Base-by-base conservation (phyloP, 73 alveolate genomes). In the Tetrahymena borealis region DNA sequence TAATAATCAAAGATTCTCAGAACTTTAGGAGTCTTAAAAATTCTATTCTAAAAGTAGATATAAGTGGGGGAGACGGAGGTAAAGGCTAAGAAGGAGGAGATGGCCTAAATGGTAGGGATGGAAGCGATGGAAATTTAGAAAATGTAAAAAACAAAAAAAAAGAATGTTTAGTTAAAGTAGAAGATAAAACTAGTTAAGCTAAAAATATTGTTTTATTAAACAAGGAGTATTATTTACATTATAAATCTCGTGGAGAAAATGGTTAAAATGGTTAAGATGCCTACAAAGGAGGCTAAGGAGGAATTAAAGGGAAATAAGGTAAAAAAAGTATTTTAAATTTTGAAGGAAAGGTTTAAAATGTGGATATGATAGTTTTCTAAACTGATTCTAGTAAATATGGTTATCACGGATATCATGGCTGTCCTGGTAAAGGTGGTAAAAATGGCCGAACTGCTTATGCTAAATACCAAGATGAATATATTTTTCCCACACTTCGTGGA, bases 11-110 rank as follows among this genome's bases (percentile, higher is more conserved):
- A 24, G 90, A 77, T 24, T 77, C 7, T 10, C 7, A 77, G 24
- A 31, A 77, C 24, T 9, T 39, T 39, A 7, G 7, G 12, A 12
- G 43, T 12, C 12, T 9, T 9, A 39, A 7, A 9, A 77, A n/a
- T 24, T 77, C 7, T 9, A 24, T 77, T 9, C 36, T 77, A 31
- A 77, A n/a, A 8, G 36, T 77, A 24, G 90, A 77, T 31, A 15
- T 77, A 10, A 24, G 11, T 77, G 90, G 90, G 7, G 90, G 90
- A 24, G 90, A 77, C 7, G 90, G 90, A 77, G 90, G 90, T 31
- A 15, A 77, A 9, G 90, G 90, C 36, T 77, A 77, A 77, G 90
- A 77, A 9, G 90, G 90, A 77, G 90, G 90, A 77, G 90, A 77
- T 77, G 90, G 90, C 24, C 15, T 10, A 77, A 31, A 77, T 31